Base-by-base conservation (phyloP, 352 stramenopile genomes). In the Globisporangium echinulatum region DNA sequence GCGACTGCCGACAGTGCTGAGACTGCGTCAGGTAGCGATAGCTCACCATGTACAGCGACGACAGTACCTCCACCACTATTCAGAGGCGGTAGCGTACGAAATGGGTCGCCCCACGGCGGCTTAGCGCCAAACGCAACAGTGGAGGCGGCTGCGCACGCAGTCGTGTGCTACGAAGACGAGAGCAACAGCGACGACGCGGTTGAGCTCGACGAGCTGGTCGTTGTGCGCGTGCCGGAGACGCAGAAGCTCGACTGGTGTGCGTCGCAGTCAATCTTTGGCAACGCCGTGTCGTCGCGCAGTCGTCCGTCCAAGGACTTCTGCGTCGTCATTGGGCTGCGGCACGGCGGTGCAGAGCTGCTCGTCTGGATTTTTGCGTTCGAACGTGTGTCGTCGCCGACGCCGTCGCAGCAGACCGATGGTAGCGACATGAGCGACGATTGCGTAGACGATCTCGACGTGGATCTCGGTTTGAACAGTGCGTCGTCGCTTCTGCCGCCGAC, bases 291-390 rank as follows among this genome's bases (percentile, higher is more conserved):
- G 69, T 52, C 63, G 19, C 71, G 58, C 54, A 64, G 62, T 53
- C 63, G 19, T 5, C 56, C 40, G n/a, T 64, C 64, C 1, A 89
- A 84, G 40, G 82, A 91, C 63, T 91, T 74, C 43, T 87, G 64
- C 38, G 75, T 86, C 51, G 61, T 85, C 38, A 17, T 87, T 67
- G 82, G 75, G 14, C 33, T 86, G n/a, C 68, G 74, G 37, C 63
- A 63, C 48, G 64, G 57, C 7, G 69, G 73, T 13, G 62, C 17
- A 44, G 69, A 74, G 25, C 39, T 90, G n/a, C 59, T 72, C 15
- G 50, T 87, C 15, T 90, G 81, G 79, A 64, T 87, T 3, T 88
- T 90, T 54, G 72, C 77, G 7, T 71, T 88, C 17, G 67, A 74
- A 11, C 25, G 15, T n/a, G 11, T 49, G 17, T 10, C 37, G 11